These are phyloP conservation scores for Beauveria sp. DNA, from an alignment of 2,329 filamentous ascomycete genomes.

Conservation along the genomic window DNA sequence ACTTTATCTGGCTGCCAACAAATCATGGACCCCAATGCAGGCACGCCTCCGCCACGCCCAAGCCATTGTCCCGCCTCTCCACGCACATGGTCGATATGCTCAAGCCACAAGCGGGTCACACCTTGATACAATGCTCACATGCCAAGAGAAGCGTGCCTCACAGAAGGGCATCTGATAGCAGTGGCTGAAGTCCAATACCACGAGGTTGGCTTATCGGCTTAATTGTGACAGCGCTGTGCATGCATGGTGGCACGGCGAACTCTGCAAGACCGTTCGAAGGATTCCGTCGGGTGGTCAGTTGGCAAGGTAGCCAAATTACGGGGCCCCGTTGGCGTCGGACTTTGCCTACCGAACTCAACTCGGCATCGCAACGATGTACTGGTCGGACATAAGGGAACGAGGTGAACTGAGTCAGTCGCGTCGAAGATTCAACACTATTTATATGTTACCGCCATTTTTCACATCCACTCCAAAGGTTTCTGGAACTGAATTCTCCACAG, in stretches of 20 bases:
- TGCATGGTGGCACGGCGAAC: too few relatives aligned
- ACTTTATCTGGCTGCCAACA: not conserved
- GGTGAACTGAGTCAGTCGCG: not conserved
- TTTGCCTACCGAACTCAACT: not conserved
- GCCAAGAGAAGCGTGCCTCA: not conserved
- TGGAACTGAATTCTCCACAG: not conserved
- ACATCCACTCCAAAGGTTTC: not conserved
- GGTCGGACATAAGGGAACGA: not conserved
- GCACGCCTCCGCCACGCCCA: not conserved
- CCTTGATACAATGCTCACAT: not conserved
- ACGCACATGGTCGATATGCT: not conserved
- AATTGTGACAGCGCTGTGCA: not conserved
- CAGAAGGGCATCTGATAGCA: too few relatives aligned
- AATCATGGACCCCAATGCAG: not conserved
- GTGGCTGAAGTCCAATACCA: not conserved
- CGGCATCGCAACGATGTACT: not conserved
- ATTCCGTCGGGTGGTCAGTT: too few relatives aligned
- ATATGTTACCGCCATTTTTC: not conserved
- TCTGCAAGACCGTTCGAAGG: not conserved
- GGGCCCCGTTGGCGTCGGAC: not conserved
- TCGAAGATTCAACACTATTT: not conserved
- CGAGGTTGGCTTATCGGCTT: not conserved
- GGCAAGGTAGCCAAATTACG: not conserved
- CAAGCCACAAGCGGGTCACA: constrained; percentile 5
- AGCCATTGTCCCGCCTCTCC: constrained; percentile 2